Percentiles rank a stretch among this genome's conserved stretches.
Conservation (phyloP, 2,329 filamentous ascomycete genomes). For the Microdochium nivale region DNA sequence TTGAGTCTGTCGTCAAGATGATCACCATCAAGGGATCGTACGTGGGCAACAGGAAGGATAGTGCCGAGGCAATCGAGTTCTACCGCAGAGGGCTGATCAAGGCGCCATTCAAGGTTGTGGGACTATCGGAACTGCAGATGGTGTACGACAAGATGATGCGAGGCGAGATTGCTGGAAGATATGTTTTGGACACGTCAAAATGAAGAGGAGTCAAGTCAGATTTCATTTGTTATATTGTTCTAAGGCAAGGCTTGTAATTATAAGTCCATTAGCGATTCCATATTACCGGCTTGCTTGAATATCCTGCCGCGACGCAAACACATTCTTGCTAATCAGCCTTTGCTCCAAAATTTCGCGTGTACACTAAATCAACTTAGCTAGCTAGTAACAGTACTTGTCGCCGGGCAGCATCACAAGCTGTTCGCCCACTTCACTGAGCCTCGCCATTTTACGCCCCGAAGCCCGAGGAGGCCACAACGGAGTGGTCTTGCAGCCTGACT, state of each 20-base stretch:
- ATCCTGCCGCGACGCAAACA: too few relatives aligned
- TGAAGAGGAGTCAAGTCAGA: conserved; percentile 17
- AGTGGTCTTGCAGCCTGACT: neutral
- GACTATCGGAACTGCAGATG: conserved; percentile 67
- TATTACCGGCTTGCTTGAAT: too few relatives aligned
- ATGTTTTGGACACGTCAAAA: conserved; percentile 67
- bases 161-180: conserved; percentile 67
- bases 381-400: neutral
- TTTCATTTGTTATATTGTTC: too few relatives aligned
- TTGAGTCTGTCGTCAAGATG: conserved; percentile 80
- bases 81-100: conserved; percentile 77
- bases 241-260: too few relatives aligned
- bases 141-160: conserved; percentile 71
- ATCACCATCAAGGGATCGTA: conserved; percentile 88
- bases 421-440: neutral
- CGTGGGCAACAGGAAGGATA: conserved; percentile 86
- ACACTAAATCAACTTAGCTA: too few relatives aligned
- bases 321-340: too few relatives aligned
- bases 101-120: conserved; percentile 77
- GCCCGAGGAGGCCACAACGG: too few relatives aligned
- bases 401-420: neutral
- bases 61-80: conserved; percentile 84
- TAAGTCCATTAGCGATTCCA: too few relatives aligned
- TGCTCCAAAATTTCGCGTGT: too few relatives aligned
- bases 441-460: neutral